Evolutionary conservation across 805 yeast genomes (phyloP), one percentile per base, ranked within the genome.

Genomic region (Saccharomycopsis babjevae): DNA sequence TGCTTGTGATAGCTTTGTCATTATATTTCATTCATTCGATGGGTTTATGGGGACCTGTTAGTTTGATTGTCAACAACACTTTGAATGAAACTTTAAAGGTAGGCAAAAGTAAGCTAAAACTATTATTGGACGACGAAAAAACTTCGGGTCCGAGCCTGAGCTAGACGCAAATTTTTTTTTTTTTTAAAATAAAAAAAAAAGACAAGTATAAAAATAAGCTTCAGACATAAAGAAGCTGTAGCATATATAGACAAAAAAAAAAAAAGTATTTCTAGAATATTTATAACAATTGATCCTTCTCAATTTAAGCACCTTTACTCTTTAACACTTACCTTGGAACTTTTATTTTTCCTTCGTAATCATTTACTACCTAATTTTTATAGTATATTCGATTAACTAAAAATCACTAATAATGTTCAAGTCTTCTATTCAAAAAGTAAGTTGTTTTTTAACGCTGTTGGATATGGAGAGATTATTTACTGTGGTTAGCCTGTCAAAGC

Each of bases 31-130:
- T 90, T 62, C 86, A 88, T 69, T 80, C 79, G 61, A 77, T 87
- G 70, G 86, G 86, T 65, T 74, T 93, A 71, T 80, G 93, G 75
- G 86, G 86, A 5, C 97, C 97, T 0, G 84, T 92, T 11, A 65
- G 82, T 58, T 75, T 78, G 43, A 83, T 91, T 28, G 80, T 74
- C 5, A 79, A 80, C 61, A 78, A 85, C 20, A 81, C 87, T 68
- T 57, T 79, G 13, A 82, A 82, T 43, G 86, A 87, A 67, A 74
- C 85, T 0, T 69, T 83, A 46, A 73, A 71, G 0, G 81, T 87
- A 22, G 83, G 78, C 16, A 89, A 84, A 30, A 50, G 28, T 8
- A 64, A 64, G 39, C 50, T 64, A 16, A 58, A 50, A 38, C 61
- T 62, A n/a, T 15, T 64, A 52, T 59, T 64, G 58, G 40, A 43